Evolutionary conservation across 164 flowering plant species (phyloP), one percentile per base, ranked within the genome.

Genomic region (Houttuynia cordata): DNA sequence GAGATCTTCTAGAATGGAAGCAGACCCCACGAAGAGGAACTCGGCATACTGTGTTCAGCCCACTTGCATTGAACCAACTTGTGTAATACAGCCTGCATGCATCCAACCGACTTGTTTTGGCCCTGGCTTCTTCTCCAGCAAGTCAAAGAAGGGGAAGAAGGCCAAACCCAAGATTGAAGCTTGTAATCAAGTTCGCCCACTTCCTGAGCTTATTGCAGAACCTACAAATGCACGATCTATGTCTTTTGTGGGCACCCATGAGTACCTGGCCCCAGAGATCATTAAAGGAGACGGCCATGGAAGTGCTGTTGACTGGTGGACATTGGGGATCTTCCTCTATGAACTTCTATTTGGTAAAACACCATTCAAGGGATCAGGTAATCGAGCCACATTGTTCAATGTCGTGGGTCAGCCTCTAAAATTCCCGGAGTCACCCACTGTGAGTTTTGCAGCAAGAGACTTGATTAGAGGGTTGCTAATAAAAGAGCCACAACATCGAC

Each of bases 251-350:
- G 97, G 97, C 14, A 91, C 97, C 3, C 92, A 89, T 53, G 97
- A 89, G 73, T 89, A 89, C 73, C 59, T 89, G 61, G 97, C 97
- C 3, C 97, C 97, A 3, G 97, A 89, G 66, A 89, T 89, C 65
- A 81, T 89, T 56, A 89, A 82, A 69, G 97, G 95, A 24, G 97
- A 91, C 64, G 95, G 95, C 22, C 97, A 91, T 71, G 97, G 97
- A 7, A 87, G 93, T 67, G 97, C 97, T 37, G 97, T 87, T 18
- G 97, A 90, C 68, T 90, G 97, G 97, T 90, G 97, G 97, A 86
- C 95, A 10, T 83, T 87, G 20, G 97, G 97, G 66, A 80, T 90
- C 56, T 90, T 90, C 54, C 83, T 90, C 1, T 87, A 87, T 53
- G 97, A 90, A 69, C 90, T 90, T 53, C 61, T 87, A 67, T 90